Percentiles rank a stretch among this genome's conserved stretches.
Evolutionary conservation across 148 eudicot species (phyloP).

Genomic region (Cornus suecica): DNA sequence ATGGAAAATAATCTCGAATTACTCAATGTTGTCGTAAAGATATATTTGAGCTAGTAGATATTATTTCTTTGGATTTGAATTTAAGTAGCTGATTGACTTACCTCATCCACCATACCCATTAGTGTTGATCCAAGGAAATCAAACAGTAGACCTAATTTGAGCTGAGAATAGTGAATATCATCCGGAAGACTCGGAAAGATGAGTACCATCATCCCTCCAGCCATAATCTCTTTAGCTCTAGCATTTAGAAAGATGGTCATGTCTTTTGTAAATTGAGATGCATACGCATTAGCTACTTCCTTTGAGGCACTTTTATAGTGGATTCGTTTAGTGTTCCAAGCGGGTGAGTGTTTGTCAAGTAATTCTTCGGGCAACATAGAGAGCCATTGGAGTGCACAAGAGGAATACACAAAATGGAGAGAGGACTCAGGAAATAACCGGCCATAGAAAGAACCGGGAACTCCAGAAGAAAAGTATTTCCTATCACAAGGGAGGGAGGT

Average conservation of each 20-base stretch:
- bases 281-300: constrained; percentile 12
- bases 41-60: no score
- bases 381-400: constrained; percentile 15
- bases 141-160: neutral
- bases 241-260: neutral
- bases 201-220: constrained; percentile 11
- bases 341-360: neutral
- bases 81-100: neutral
- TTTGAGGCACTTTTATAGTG: constrained; percentile 3
- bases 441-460: no score
- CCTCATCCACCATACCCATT: constrained; percentile 6
- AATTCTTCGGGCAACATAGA: constrained; percentile 10
- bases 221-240: no score
- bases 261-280: constrained; percentile 6
- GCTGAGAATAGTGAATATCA: neutral
- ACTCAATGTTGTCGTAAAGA: no score
- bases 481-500: no score
- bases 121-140: neutral
- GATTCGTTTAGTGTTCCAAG: constrained; percentile 10
- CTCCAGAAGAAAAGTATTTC: no score
- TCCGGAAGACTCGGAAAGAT: neutral
- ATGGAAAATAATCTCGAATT: no score
- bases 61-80: no score
- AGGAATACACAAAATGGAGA: constrained; percentile 17
- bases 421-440: no score